Percentiles rank a stretch among this genome's conserved stretches.
phyloP scores from a whole-genome alignment of 495 filamentous ascomycete species.

The Aspergillus nidulans region DNA sequence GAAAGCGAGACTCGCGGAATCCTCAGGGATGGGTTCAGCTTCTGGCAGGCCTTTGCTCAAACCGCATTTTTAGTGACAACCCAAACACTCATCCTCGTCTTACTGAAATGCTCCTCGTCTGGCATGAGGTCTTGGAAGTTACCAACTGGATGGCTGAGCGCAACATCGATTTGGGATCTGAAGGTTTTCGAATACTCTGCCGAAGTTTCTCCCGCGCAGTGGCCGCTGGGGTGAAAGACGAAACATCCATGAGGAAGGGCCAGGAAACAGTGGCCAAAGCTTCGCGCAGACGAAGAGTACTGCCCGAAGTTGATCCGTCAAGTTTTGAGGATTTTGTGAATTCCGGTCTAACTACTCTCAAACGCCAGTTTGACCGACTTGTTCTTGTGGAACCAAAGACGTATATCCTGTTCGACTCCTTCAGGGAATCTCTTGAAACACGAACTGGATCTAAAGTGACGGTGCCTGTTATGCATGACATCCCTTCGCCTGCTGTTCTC shows the following conservation, averaged over 20 bases:
- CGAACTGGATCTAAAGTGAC: slow-evolving; percentile 12
- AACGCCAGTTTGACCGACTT: slow-evolving; percentile 35
- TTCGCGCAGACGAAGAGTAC: slow-evolving; percentile 5
- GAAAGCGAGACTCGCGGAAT: slow-evolving; percentile 24
- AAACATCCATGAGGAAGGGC: slow-evolving; percentile 23
- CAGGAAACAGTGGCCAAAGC: slow-evolving; percentile 18
- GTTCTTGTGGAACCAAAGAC: slow-evolving; percentile 28
- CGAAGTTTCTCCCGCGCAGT: slow-evolving; percentile 40
- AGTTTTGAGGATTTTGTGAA: slow-evolving; percentile 29
- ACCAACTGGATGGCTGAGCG: slow-evolving; percentile 36
- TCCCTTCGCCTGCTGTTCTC: slow-evolving; percentile 42
- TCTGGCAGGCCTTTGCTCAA: slow-evolving; percentile 25
- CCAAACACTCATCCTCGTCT: slow-evolving; percentile 16
- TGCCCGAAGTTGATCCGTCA: neutral
- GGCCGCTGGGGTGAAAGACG: slow-evolving; percentile 23
- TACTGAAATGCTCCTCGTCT: slow-evolving; percentile 35
- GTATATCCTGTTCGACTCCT: slow-evolving; percentile 22
- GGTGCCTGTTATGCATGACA: slow-evolving; percentile 34
- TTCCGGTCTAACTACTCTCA: slow-evolving; percentile 30
- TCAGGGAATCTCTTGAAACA: slow-evolving; percentile 14
- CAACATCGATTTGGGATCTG: slow-evolving; percentile 35
- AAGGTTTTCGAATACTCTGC: slow-evolving; percentile 46
- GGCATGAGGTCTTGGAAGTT: slow-evolving; percentile 35
- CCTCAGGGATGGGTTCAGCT: slow-evolving; percentile 39
- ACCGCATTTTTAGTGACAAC: slow-evolving; percentile 16